These are phyloP conservation scores for Mortierella sp. DNA, from an alignment of 371 early-diverging fungal genomes.

Conservation along the genomic window DNA sequence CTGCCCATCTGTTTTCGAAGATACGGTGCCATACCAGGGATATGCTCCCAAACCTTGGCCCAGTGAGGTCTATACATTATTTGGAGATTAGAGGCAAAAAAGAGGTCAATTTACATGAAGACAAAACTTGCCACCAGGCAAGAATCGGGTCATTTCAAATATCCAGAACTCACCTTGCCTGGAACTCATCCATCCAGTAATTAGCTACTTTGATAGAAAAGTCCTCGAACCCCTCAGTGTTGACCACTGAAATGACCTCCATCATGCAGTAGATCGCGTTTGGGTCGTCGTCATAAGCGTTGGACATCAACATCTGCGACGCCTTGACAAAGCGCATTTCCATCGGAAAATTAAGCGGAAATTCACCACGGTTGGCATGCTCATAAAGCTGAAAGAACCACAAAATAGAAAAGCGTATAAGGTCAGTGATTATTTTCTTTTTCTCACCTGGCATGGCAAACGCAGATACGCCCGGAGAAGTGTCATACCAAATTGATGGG, in stretches of 20 bases:
- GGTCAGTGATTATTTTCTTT: no score
- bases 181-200: conserved; percentile 52
- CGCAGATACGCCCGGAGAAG: no score
- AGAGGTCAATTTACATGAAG: no score
- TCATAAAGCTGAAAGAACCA: no score
- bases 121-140: no score
- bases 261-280: conserved; percentile 47
- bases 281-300: conserved; percentile 51
- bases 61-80: conserved; percentile 9
- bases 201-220: conserved; percentile 37
- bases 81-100: not conserved
- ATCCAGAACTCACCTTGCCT: conserved; percentile 47
- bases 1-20: conserved; percentile 7
- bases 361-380: conserved; percentile 18
- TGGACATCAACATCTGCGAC: conserved; percentile 32
- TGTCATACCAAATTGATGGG: conserved; percentile 25
- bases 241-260: conserved; percentile 29
- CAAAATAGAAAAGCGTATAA: no score
- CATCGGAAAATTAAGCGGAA: conserved; percentile 39
- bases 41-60: conserved; percentile 51
- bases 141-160: no score
- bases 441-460: no score
- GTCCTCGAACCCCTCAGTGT: conserved; percentile 34
- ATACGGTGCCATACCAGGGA: conserved; percentile 29
- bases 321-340: conserved; percentile 46